Conservation (phyloP, 345 rosid species). For the Hibiscus syriacus region DNA sequence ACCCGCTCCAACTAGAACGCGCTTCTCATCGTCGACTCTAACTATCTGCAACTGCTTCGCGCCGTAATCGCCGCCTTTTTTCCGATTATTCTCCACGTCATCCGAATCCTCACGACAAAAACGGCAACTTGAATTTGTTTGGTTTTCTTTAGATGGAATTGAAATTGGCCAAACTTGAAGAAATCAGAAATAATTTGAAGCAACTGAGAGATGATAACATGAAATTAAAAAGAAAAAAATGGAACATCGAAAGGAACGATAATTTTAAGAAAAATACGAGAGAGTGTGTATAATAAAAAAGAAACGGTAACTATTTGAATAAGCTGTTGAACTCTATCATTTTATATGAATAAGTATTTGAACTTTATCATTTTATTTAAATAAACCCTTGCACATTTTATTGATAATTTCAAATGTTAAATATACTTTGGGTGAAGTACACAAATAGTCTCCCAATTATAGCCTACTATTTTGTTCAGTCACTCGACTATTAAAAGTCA, state of each 20-base stretch:
- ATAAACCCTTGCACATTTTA: too few relatives aligned
- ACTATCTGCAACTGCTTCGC: constrained; percentile 23
- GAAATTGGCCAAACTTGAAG: neutral
- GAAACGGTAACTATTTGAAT: too few relatives aligned
- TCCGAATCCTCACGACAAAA: constrained; percentile 34
- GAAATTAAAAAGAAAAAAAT: neutral
- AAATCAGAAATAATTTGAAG: neutral
- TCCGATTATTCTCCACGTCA: constrained; percentile 27
- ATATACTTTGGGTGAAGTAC: too few relatives aligned
- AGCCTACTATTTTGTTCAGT: too few relatives aligned
- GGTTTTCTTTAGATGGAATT: neutral
- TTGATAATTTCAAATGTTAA: too few relatives aligned
- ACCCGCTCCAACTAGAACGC: constrained; percentile 54
- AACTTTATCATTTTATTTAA: too few relatives aligned
- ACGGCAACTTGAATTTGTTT: neutral
- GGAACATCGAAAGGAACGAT: neutral
- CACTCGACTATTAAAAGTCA: too few relatives aligned
- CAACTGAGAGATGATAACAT: neutral
- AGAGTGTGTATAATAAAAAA: neutral
- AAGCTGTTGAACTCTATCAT: too few relatives aligned
- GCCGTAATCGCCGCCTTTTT: neutral
- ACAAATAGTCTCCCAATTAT: too few relatives aligned
- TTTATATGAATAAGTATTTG: too few relatives aligned
- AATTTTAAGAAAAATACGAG: neutral
- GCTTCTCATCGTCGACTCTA: constrained; percentile 36